Percentiles rank a stretch among this genome's conserved stretches.
phyloP scores from a whole-genome alignment of 1,139 yeast genomes.

The Yamadazyma dendronema region DNA sequence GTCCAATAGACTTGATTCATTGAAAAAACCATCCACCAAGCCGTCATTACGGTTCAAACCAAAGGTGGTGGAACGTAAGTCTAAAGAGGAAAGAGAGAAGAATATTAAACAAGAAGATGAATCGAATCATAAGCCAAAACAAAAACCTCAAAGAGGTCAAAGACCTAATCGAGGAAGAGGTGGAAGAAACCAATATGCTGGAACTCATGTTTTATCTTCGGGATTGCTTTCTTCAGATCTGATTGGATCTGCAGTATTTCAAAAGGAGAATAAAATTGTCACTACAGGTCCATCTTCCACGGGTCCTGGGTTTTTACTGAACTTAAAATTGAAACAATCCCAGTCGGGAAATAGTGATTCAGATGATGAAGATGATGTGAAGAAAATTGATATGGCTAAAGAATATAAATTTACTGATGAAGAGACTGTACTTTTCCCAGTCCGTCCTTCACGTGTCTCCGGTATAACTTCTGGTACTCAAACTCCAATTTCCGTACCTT shows the following conservation, averaged over 20 bases:
- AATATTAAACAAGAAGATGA: conserved; percentile 48
- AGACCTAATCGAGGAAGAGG: conserved; percentile 35
- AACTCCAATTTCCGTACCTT: neutral
- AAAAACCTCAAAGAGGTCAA: conserved; percentile 26
- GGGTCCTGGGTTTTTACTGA: conserved; percentile 40
- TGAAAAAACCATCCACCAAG: conserved; percentile 36
- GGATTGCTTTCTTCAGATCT: conserved; percentile 70
- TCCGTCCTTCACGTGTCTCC: conserved; percentile 34
- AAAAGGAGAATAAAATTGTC: conserved; percentile 9
- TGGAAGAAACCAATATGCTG: conserved; percentile 49
- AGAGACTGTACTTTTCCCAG: conserved; percentile 45
- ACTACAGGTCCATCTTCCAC: conserved; percentile 23
- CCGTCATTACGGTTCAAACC: conserved; percentile 72
- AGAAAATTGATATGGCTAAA: conserved; percentile 61
- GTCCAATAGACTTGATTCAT: conserved; percentile 47
- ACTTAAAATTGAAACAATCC: conserved; percentile 30
- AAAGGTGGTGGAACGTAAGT: conserved; percentile 75
- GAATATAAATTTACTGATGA: conserved; percentile 52
- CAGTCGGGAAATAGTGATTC: conserved; percentile 19
- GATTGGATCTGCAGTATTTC: conserved; percentile 42
- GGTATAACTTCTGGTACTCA: neutral
- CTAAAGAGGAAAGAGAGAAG: conserved; percentile 79
- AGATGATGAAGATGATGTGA: conserved; percentile 36
- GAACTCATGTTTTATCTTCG: conserved; percentile 66
- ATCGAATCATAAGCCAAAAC: conserved; percentile 17